Conservation (phyloP, 2,329 filamentous ascomycete species). For the Neophaeococcomyces mojaviensis region DNA sequence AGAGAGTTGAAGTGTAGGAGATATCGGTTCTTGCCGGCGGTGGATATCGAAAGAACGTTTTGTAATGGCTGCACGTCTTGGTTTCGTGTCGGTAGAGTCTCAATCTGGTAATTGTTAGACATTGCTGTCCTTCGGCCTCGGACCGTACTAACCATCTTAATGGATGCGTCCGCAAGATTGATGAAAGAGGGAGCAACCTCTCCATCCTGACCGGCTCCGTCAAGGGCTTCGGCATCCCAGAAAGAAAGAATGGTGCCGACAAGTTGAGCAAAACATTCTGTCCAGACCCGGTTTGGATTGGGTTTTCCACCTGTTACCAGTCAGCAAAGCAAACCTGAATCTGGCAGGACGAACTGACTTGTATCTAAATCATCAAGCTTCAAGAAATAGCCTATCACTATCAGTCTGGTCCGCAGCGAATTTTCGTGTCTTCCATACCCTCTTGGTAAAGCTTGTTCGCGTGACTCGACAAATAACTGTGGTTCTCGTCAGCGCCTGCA, state of each 20-base stretch:
- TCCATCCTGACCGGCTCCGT: conserved; percentile 74
- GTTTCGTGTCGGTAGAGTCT: conserved; percentile 79
- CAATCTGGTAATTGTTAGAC: conserved; percentile 53
- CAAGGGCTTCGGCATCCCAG: conserved; percentile 90
- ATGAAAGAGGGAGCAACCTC: conserved; percentile 89
- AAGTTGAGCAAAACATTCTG: conserved; percentile 93
- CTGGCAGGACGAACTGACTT: conserved; percentile 51
- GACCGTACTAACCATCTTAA: conserved; percentile 72
- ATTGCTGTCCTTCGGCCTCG: conserved; percentile 6
- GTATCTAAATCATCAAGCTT: conserved; percentile 93
- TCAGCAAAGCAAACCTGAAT: conserved; percentile 25
- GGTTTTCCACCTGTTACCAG: conserved; percentile 65
- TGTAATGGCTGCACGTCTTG: conserved; percentile 71
- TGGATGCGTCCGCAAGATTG: conserved; percentile 92
- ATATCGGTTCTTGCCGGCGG: conserved; percentile 90
- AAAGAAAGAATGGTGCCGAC: conserved; percentile 90
- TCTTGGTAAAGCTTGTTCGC: conserved; percentile 96
- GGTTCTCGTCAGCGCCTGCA: conserved; percentile 7
- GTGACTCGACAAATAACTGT: conserved; percentile 75
- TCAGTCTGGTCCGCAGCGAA: not conserved
- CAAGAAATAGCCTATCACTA: conserved; percentile 64
- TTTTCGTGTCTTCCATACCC: conserved; percentile 32
- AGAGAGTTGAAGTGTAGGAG: conserved; percentile 93
- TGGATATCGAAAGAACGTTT: conserved; percentile 92
- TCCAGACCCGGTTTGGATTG: conserved; percentile 81